These are phyloP conservation scores for Aspergillus baeticus DNA, from an alignment of 495 filamentous ascomycete species.

Conservation along the genomic window DNA sequence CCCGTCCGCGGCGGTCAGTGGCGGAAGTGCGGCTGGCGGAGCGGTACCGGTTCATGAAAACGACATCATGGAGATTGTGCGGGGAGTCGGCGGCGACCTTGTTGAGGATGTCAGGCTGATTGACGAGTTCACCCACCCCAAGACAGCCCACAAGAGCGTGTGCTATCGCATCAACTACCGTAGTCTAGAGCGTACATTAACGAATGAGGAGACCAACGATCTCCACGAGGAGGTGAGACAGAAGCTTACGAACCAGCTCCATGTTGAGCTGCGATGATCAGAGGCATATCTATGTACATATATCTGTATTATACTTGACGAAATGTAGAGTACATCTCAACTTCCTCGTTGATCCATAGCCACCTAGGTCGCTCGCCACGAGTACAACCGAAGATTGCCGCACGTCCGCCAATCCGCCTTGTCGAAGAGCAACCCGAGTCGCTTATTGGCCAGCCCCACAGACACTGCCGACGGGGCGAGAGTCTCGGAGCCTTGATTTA, in stretches of 20 bases:
- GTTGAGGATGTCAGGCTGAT: conserved; percentile 83
- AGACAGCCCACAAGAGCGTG: conserved; percentile 74
- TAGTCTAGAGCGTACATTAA: conserved; percentile 85
- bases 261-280: conserved; percentile 75
- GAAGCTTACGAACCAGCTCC: conserved; percentile 63
- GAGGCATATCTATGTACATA: conserved; percentile 3
- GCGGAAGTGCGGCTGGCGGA: conserved; percentile 53
- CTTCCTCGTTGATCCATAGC: not conserved
- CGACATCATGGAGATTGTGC: conserved; percentile 93
- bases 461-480: conserved; percentile 22
- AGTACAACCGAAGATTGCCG: conserved; percentile 23
- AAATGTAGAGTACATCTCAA: conserved; percentile 1
- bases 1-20: conserved; percentile 42
- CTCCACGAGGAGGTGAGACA: conserved; percentile 66
- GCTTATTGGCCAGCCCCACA: conserved; percentile 36
- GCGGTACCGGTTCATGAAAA: conserved; percentile 76
- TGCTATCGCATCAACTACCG: conserved; percentile 94
- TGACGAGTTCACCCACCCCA: conserved; percentile 89
- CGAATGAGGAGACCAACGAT: conserved; percentile 71
- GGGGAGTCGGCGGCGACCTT: conserved; percentile 72
- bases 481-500: conserved; percentile 40
- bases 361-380: not conserved
- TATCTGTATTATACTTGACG: conserved; percentile 10
- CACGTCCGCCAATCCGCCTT: conserved; percentile 10
- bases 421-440: conserved; percentile 28